phyloP scores from a whole-genome alignment of 2,329 filamentous ascomycete species.

The Hysterium pulicare region DNA sequence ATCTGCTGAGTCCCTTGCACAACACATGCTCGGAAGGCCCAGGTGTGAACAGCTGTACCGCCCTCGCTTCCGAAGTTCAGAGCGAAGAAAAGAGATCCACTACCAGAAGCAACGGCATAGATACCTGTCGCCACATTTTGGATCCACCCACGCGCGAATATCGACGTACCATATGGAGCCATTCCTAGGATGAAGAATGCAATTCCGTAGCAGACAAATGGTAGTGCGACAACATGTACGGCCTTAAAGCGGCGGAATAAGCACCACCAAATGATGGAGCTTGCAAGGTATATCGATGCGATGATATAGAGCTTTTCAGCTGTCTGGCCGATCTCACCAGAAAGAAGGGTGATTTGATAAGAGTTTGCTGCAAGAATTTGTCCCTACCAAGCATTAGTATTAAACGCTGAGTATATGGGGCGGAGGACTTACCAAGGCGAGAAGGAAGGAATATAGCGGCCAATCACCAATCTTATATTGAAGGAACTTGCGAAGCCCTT shows the following conservation, averaged over 20 bases:
- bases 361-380: slow-evolving; percentile 22
- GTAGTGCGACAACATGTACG: slow-evolving; percentile 56
- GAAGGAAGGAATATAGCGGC: slow-evolving; percentile 21
- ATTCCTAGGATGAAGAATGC: slow-evolving; percentile 63
- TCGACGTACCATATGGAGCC: slow-evolving; percentile 51
- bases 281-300: slow-evolving; percentile 18
- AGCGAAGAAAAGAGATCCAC: slow-evolving; percentile 63
- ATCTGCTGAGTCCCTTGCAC: slow-evolving; percentile 66
- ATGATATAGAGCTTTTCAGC: slow-evolving; percentile 18
- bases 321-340: slow-evolving; percentile 52
- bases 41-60: slow-evolving; percentile 59
- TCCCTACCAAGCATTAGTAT: slow-evolving; percentile 8
- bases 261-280: slow-evolving; percentile 56
- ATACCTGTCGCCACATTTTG: slow-evolving; percentile 60
- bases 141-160: slow-evolving; percentile 48
- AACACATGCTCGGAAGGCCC: slow-evolving; percentile 64
- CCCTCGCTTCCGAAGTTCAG: slow-evolving; percentile 65
- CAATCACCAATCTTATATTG: slow-evolving; percentile 23
- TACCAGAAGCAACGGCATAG: slow-evolving; percentile 61
- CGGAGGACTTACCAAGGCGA: slow-evolving; percentile 11
- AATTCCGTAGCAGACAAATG: slow-evolving; percentile 61
- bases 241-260: slow-evolving; percentile 58
- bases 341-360: slow-evolving; percentile 62
- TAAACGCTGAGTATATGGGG: slow-evolving; percentile 2
- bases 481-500: slow-evolving; percentile 17